Base-by-base conservation (phyloP, 179 eudicot species). In the Nepenthes alata region DNA sequence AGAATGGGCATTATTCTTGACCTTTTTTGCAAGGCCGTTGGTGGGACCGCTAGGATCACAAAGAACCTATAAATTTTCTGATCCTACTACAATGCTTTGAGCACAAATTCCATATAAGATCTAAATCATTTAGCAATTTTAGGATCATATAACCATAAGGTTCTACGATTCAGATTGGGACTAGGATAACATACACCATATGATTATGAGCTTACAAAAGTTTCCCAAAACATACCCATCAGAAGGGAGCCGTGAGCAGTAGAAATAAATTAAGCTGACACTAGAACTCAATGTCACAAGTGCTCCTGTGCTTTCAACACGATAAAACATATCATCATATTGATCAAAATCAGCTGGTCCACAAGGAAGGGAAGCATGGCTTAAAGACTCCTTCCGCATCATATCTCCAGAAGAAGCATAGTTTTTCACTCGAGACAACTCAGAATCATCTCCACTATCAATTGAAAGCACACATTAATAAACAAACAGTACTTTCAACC, bases 201-300 rank as follows among this genome's bases (percentile, higher is more conserved):
- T 14, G 6, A 49, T 10, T 6, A 10, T 6, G n/a, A 49, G 53
- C 13, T 12, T 49, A 9, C 11, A 6, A 49, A 12, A 39, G 36
- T 16, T 62, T 35, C 35, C 53, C 6, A 67, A 60, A 74, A 70
- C 85, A 74, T 79, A 90, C 96, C 95, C 85, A 34, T 94, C 99
- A 51, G 91, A 82, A 47, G 99, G 99, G 35, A 94, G 86, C 38
- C 88, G 75, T 7, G 99, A 85, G 77, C 99, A 94, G 58, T 90
- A 94, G 77, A 82, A 87, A 69, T 90, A 71, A 57, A 87, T 57
- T 69, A 90, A 65, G 49, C 74, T 63, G 53, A 90, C 84, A 60
- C 99, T 83, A 25, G 95, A 84, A 58, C 79, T 79, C 70, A 90
- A 67, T 10, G 85, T 85, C 57, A 94, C 89, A 5, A 72, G 57